Base-by-base conservation (phyloP, 331 rosid genomes). In the Pyrus hybrid region DNA sequence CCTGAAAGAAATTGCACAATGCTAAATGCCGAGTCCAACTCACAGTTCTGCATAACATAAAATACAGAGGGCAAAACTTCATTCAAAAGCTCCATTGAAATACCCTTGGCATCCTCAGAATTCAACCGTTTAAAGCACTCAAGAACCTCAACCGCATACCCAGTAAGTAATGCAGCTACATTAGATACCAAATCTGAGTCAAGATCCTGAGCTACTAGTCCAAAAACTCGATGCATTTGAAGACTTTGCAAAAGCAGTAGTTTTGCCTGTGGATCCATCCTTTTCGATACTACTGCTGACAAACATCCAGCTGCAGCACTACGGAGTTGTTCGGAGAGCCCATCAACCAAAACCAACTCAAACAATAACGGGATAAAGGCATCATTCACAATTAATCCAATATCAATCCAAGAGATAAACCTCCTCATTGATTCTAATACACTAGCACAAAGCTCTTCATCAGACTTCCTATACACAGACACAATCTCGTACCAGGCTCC, bases 341-440 rank as follows among this genome's bases (percentile, higher is more conserved):
- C 81, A 77, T 83, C 88, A 77, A 70, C 91, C 88, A 95, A 83
- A 77, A 91, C 80, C 85, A 92, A 81, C 76, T 95, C 96, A 85
- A 95, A 95, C 78, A 95, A 80, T 72, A 92, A 73, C 0, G 97
- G 97, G 75, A 91, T 76, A 77, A 95, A 90, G 11, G 76, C 83
- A 73, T 95, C 99, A 80, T 95, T 95, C 70, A 78, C 97, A 60
- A 95, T 85, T 74, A 95, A 86, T 63, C 96, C 84, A 17, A 95
- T 95, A 77, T 95, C 99, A 18, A 95, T 95, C 99, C 99, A 95
- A 64, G 97, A 87, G 74, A 92, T 88, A 85, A 84, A 95, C 84
- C 97, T 89, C 81, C 90, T 88, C 91, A 90, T 90, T 17, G 93
- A 85, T 68, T 91, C 97, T 76, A 95, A 91, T 5, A 88, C 99